These are phyloP conservation scores for Gossypium herbaceum DNA, from an alignment of 345 rosid species.

Conservation along the genomic window DNA sequence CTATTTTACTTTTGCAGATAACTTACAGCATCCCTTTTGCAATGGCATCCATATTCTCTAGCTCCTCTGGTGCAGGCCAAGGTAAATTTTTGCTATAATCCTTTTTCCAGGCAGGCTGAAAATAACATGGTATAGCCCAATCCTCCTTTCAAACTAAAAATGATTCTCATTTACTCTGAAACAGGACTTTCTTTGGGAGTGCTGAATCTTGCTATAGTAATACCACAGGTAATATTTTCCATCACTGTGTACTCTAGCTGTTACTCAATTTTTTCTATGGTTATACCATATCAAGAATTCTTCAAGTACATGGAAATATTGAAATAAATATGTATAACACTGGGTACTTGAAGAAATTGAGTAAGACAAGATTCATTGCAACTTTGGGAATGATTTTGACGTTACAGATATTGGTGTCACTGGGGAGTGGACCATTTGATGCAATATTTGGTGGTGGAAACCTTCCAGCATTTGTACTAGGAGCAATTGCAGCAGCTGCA, in stretches of 20 bases:
- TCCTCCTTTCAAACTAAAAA: background rate
- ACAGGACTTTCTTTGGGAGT: conserved; percentile 84
- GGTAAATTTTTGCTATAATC: conserved; percentile 25
- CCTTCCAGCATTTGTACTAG: conserved; percentile 65
- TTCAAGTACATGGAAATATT: too few species aligned
- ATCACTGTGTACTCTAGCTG: too few species aligned
- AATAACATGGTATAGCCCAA: background rate
- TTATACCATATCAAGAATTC: too few species aligned
- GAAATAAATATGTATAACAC: too few species aligned
- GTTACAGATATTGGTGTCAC: conserved; percentile 67
- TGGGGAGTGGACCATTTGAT: conserved; percentile 68
- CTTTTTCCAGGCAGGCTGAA: background rate
- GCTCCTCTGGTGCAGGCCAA: conserved; percentile 53
- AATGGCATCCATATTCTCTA: conserved; percentile 58
- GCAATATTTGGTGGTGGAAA: conserved; percentile 79
- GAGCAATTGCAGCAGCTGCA: conserved; percentile 56
- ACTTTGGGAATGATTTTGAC: background rate
- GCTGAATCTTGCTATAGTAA: conserved; percentile 67
- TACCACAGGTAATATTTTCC: conserved; percentile 59
- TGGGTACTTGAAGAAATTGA: too few species aligned
- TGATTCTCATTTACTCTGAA: background rate
- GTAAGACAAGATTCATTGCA: background rate
- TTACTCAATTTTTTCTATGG: too few species aligned
- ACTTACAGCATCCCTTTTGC: conserved; percentile 64
- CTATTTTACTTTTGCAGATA: conserved; percentile 35